Evolutionary conservation across 1,139 yeast species (phyloP).

Genomic region (Yamadazyma friedrichii): DNA sequence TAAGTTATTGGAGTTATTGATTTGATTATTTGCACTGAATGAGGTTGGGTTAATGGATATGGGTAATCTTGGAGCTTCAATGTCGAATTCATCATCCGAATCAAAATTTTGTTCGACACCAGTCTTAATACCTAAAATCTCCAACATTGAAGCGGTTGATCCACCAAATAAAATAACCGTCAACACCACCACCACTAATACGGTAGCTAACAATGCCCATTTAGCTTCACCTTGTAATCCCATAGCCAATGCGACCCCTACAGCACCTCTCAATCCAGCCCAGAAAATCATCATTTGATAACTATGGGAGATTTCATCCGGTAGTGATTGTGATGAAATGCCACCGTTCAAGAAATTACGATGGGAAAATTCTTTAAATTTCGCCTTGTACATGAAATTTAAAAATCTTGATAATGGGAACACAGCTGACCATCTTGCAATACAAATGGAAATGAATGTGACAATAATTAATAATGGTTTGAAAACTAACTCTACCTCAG

Average conservation of each 20-base stretch:
- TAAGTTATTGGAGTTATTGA: constrained; percentile 9
- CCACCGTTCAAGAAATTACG: constrained; percentile 39
- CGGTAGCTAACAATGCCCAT: constrained; percentile 87
- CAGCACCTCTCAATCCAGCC: constrained; percentile 99
- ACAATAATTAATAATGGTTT: constrained; percentile 90
- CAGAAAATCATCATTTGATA: constrained; percentile 99
- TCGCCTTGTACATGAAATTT: constrained; percentile 72
- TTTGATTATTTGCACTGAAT: constrained; percentile 12
- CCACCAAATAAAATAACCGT: constrained; percentile 98
- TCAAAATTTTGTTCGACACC: constrained; percentile 77
- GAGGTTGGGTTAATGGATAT: constrained; percentile 16
- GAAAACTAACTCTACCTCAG: constrained; percentile 93
- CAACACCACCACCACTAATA: constrained; percentile 90
- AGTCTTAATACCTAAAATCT: constrained; percentile 85
- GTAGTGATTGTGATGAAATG: constrained; percentile 42
- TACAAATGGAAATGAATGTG: constrained; percentile 86
- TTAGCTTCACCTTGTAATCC: constrained; percentile 95
- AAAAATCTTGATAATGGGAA: constrained; percentile 87
- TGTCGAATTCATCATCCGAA: constrained; percentile 81
- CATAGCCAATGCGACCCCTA: constrained; percentile 98
- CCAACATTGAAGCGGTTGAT: constrained; percentile 97
- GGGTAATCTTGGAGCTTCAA: constrained; percentile 51
- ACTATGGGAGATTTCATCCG: constrained; percentile 90
- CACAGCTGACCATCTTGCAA: constrained; percentile 96
- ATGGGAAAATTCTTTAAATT: constrained; percentile 39